Percentiles rank a stretch among this genome's conserved stretches.
These are phyloP conservation scores for Malus fusca DNA, from an alignment of 306 rosid genomes.

Conservation along the genomic window DNA sequence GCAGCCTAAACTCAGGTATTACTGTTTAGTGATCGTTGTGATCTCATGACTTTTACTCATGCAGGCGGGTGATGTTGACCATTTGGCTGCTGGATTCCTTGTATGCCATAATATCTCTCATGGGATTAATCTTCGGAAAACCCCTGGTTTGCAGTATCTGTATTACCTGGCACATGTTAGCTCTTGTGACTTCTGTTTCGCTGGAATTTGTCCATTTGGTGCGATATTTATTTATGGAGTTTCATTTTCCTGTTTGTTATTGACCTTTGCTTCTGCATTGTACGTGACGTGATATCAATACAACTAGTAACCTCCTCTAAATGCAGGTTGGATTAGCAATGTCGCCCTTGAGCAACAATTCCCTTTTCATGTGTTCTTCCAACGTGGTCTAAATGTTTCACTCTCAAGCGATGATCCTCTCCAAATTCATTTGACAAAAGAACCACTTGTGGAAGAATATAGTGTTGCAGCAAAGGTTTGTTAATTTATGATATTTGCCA, in stretches of 20 bases:
- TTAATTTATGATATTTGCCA: not conserved
- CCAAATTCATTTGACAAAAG: conserved; percentile 49
- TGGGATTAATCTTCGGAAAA: conserved; percentile 69
- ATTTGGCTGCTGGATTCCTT: conserved; percentile 53
- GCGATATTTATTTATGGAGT: not conserved
- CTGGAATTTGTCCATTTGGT: not conserved
- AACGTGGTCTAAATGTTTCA: conserved; percentile 74
- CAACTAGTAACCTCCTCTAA: conserved; percentile 1
- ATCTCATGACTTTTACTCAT: conserved; percentile 4
- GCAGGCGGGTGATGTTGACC: conserved; percentile 88
- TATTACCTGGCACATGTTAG: not conserved
- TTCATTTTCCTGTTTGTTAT: not conserved
- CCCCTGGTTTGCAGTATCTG: conserved; percentile 25
- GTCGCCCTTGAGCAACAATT: conserved; percentile 88
- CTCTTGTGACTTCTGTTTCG: not conserved
- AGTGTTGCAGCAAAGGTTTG: conserved; percentile 44
- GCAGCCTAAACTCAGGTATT: not conserved
- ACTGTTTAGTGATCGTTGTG: conserved; percentile 7
- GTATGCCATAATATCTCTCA: conserved; percentile 78
- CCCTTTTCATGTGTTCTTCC: conserved; percentile 55
- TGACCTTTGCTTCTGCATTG: conserved; percentile 2
- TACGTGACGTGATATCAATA: not conserved
- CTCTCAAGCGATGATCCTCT: conserved; percentile 79
- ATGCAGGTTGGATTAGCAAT: conserved; percentile 60
- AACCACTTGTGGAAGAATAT: conserved; percentile 46